These are phyloP conservation scores for Epichloe gansuensis DNA, from an alignment of 2,329 filamentous ascomycete genomes.

Conservation along the genomic window DNA sequence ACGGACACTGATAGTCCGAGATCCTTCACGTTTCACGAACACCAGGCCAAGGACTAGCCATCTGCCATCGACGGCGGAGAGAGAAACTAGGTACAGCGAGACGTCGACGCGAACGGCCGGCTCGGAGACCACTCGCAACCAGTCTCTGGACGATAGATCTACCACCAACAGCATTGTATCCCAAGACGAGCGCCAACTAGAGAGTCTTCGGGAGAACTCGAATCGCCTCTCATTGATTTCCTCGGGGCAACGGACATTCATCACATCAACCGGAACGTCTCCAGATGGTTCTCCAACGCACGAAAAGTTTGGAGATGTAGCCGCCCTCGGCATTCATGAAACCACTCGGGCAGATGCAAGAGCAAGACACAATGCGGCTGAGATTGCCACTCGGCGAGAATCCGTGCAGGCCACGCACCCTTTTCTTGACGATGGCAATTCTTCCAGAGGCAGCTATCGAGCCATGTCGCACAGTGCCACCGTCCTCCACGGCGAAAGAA, in stretches of 20 bases:
- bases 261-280: slow-evolving; percentile 47
- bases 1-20: slow-evolving; percentile 33
- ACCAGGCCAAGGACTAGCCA: slow-evolving; percentile 5
- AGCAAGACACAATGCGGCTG: slow-evolving; percentile 38
- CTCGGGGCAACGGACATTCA: slow-evolving; percentile 44
- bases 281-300: slow-evolving; percentile 42
- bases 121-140: slow-evolving; percentile 22
- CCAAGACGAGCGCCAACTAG: slow-evolving; percentile 44
- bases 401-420: slow-evolving; percentile 36
- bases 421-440: slow-evolving; percentile 22
- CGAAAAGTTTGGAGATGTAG: slow-evolving; percentile 20
- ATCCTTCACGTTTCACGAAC: slow-evolving; percentile 29
- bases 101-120: slow-evolving; percentile 9
- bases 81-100: slow-evolving; percentile 5
- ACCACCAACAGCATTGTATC: slow-evolving; percentile 44
- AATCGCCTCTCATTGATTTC: slow-evolving; percentile 48
- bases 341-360: slow-evolving; percentile 23
- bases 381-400: slow-evolving; percentile 37
- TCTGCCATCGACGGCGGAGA: not conserved
- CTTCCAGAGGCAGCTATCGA: not conserved
- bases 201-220: slow-evolving; percentile 41
- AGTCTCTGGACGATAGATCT: slow-evolving; percentile 40
- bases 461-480: slow-evolving; percentile 7
- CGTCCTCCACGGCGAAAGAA: slow-evolving; percentile 4
- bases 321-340: slow-evolving; percentile 22